Evolutionary conservation across 2,329 filamentous ascomycete species (phyloP).

Genomic region (Diaporthe ampelina): DNA sequence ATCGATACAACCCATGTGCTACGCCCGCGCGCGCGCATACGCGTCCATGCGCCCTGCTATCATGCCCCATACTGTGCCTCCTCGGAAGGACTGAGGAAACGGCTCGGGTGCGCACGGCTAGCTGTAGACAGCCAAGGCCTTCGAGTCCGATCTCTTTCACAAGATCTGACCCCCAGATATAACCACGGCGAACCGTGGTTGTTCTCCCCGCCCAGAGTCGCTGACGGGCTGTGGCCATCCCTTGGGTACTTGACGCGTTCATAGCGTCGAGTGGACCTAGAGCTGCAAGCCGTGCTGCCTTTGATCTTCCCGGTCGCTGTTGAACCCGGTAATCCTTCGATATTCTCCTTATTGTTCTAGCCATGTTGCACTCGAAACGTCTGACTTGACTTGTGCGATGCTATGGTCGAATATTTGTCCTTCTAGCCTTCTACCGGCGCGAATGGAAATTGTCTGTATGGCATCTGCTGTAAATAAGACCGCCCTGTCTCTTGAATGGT

Average conservation of each 20-base stretch:
- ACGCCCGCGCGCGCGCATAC: neutral
- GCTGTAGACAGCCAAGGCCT: neutral
- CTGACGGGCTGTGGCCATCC: conserved; percentile 6
- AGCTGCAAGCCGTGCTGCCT: conserved; percentile 1
- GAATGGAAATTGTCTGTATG: conserved; percentile 29
- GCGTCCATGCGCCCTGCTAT: neutral
- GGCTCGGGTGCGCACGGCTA: neutral
- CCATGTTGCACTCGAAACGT: conserved; percentile 15
- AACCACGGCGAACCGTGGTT: neutral
- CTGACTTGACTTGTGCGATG: neutral
- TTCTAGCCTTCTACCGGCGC: conserved; percentile 40
- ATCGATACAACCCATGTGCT: neutral
- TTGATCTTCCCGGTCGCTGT: conserved; percentile 3
- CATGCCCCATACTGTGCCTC: neutral
- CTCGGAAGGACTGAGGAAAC: neutral
- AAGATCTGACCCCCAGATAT: neutral
- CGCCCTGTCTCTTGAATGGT: conserved; percentile 14
- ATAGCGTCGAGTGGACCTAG: conserved; percentile 29
- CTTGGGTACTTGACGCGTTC: conserved; percentile 20
- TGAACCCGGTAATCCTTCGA: neutral
- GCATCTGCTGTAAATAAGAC: conserved; percentile 24
- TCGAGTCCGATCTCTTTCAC: conserved; percentile 19
- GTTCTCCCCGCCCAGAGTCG: neutral
- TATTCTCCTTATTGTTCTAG: conserved; percentile 23
- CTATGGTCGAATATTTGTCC: conserved; percentile 20